Evolutionary conservation across 2,329 filamentous ascomycete species (phyloP), one percentile per base, ranked within the genome.

Genomic region (Stenocarpella maydis): DNA sequence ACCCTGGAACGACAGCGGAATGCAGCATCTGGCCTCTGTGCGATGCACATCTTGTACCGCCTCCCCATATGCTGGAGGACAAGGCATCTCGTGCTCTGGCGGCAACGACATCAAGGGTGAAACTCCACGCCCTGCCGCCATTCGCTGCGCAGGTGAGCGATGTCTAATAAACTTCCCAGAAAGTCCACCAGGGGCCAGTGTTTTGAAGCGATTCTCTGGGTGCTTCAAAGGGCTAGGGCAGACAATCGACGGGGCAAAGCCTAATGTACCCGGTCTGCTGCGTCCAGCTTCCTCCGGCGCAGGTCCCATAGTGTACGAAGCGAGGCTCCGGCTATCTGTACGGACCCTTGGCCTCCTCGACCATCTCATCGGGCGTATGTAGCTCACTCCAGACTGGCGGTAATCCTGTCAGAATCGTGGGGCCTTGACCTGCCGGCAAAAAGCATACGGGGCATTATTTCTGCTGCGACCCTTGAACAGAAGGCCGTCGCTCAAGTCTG

Each of bases 301-400:
- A 19, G 58, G 52, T 47, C 47, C 63, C 67, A 50, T 64, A n/a
- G n/a, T n/a, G n/a, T n/a, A 67, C 39, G 49, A 47, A 31, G 19
- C 39, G 28, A 21, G 43, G 12, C 55, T 37, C 26, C 64, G 49
- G 43, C 63, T 39, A 70, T 65, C 64, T 65, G 63, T 55, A 52
- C 58, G 47, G 52, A 60, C 52, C 69, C 54, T 43, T 64, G 69
- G 47, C 67, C 60, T 63, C 63, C 54, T 45, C 67, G 67, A 66
- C 64, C 69, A 47, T 69, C 69, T 71, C 52, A 71, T 69, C 69
- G 67, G 49, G 26, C 49, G 61, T 71, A 71, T 71, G 61, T 69
- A 69, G 53, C 64, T 69, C 61, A 64, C 54, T 68, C 69, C 69
- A 70, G 58, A 68, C 50, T 68, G 69, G 58, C 69, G 69, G 69